phyloP scores from a whole-genome alignment of 345 rosid species.

The Bruguiera parviflora region DNA sequence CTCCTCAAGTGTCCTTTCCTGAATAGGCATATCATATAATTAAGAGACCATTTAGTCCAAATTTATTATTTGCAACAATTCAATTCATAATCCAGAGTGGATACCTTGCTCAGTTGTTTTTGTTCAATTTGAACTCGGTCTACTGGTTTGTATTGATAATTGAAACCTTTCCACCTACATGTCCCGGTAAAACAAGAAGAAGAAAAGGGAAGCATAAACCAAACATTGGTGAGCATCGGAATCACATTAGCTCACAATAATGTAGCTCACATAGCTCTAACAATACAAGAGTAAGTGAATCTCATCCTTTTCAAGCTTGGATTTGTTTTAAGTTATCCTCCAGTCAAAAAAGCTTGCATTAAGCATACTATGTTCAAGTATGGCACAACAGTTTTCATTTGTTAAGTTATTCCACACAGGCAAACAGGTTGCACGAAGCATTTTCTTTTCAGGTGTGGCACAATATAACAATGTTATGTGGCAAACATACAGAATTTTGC shows the following conservation, averaged over 20 bases:
- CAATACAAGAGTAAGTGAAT: no score
- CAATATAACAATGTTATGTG: no score
- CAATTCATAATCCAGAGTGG: not conserved
- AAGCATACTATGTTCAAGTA: no score
- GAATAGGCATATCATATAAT: not conserved
- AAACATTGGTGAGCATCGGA: not conserved
- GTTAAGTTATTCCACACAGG: no score
- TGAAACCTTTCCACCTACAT: constrained; percentile 79
- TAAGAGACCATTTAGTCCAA: not conserved
- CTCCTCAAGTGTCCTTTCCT: constrained; percentile 90
- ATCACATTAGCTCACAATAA: not conserved
- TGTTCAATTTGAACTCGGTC: constrained; percentile 60
- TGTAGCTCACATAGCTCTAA: no score
- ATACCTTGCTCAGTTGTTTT: constrained; percentile 66
- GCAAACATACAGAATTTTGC: no score
- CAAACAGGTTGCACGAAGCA: no score
- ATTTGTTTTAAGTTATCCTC: no score
- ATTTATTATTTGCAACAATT: not conserved
- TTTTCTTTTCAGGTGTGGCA: no score
- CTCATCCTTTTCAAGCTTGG: no score
- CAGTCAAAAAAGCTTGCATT: no score
- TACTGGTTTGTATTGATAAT: constrained; percentile 50
- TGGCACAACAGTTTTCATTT: no score
- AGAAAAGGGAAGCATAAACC: not conserved
- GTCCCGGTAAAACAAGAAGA: not conserved